Base-by-base conservation (phyloP, 176 grass and related monocot genomes). In the Eremochloa ophiuroides region DNA sequence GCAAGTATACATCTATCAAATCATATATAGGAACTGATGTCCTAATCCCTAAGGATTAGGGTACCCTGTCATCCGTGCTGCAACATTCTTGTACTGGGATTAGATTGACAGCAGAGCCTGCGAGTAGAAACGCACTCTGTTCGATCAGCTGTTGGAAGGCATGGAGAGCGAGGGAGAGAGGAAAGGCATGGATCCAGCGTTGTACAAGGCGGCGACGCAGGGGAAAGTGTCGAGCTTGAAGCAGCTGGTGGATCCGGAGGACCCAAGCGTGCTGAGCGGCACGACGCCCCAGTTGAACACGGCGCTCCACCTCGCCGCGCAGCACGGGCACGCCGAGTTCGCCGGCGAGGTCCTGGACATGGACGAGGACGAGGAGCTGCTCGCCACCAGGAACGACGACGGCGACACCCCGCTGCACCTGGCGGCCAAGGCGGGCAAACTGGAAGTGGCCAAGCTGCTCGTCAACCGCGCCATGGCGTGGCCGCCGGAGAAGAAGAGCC, bases 391-490 rank as follows among this genome's bases (percentile, higher is more conserved):
- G 55, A 91, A 91, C 48, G 69, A 31, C 16, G 81, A 92, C 31
- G 84, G 73, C 15, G 87, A 95, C 64, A 95, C 93, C 29, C 87
- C 93, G 38, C 69, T 95, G 82, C 93, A 95, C 60, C 58, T 92
- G 18, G 89, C 89, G 35, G 85, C 78, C 10, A 82, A 77, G 71
- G 37, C 25, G 7, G 93, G 93, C 22, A 84, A 85, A 76, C 16
- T 62, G 18, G 62, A 85, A 20, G 74, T 83, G 43, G 77, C 30
- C 0, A 28, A 20, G 8, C 41, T 76, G 48, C 69, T 94, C 60
- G 75, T 82, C 48, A 1, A 0, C 62, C 42, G 22, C 50, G 70
- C 84, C n/a, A 1, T 15, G 28, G 14, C 4, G 10, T 87, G 84
- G 88, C 61, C 83, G n/a, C 6, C 20, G 13, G 63, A 86, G 22